phyloP scores from a whole-genome alignment of 208 protist species.

The Trypanosoma cruzi region DNA sequence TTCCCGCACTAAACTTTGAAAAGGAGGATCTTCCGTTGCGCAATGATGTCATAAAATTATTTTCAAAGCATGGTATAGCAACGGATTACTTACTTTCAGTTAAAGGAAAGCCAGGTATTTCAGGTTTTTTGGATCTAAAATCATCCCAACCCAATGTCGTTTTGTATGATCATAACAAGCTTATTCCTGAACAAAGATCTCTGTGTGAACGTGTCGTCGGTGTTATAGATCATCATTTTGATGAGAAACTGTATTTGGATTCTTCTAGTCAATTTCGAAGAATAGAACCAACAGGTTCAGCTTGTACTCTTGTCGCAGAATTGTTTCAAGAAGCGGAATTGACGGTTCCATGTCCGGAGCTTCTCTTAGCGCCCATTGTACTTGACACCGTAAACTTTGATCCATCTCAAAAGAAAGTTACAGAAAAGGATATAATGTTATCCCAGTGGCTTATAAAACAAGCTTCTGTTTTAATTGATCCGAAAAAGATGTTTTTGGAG shows the following conservation, averaged over 20 bases:
- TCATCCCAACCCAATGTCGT: conserved; percentile 36
- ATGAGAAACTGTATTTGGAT: conserved; percentile 64
- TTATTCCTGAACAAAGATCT: conserved; percentile 40
- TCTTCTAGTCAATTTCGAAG: conserved; percentile 35
- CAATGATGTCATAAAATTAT: conserved; percentile 65
- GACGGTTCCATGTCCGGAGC: conserved; percentile 48
- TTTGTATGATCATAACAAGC: conserved; percentile 88
- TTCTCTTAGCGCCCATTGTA: conserved; percentile 75
- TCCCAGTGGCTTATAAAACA: conserved; percentile 48
- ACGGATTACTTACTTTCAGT: conserved; percentile 38
- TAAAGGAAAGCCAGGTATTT: conserved; percentile 21
- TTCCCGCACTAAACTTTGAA: conserved; percentile 83
- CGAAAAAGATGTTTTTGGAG: conserved; percentile 44
- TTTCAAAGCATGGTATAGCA: conserved; percentile 49
- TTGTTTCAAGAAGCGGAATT: conserved; percentile 44
- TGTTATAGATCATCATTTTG: conserved; percentile 86
- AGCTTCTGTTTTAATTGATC: conserved; percentile 9
- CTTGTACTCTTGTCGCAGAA: conserved; percentile 78
- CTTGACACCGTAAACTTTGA: conserved; percentile 88
- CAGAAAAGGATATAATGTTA: conserved; percentile 56
- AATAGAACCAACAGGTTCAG: conserved; percentile 66
- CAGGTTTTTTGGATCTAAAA: conserved; percentile 41
- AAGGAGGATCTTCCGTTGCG: conserved; percentile 72
- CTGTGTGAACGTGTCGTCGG: conserved; percentile 49
- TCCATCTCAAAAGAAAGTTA: conserved; percentile 71